These are phyloP conservation scores for Acanthamoeba lenticulata DNA, from an alignment of 208 protist genomes.

Conservation along the genomic window DNA sequence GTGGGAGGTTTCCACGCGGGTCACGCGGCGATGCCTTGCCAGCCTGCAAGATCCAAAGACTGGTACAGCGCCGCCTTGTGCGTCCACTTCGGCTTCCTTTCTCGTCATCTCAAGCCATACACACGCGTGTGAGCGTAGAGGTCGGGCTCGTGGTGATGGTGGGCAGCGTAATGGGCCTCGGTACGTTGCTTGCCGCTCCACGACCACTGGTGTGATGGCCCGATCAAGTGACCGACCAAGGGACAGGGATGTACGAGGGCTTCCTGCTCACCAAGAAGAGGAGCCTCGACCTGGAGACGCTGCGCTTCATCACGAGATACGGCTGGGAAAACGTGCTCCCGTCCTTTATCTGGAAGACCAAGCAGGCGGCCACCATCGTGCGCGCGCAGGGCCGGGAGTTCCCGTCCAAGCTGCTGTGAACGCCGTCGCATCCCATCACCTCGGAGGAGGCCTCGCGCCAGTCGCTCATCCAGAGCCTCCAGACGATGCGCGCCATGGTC, in stretches of 20 bases:
- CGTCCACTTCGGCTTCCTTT: too few relatives aligned
- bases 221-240: too few relatives aligned
- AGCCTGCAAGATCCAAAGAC: constrained; percentile 14
- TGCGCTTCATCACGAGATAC: constrained; percentile 10
- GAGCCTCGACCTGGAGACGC: background rate
- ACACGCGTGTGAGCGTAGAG: background rate
- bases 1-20: background rate
- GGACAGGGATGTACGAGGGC: background rate
- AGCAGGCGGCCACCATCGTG: background rate
- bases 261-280: background rate
- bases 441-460: background rate
- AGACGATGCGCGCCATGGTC: constrained; percentile 17
- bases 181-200: background rate
- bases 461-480: constrained; percentile 23
- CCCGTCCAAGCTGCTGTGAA: background rate
- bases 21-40: background rate
- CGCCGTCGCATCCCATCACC: background rate
- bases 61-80: background rate
- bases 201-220: background rate
- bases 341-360: constrained; percentile 18
- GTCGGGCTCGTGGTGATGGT: background rate
- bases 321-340: background rate
- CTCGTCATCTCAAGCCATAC: background rate
- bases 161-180: background rate
- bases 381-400: background rate